phyloP scores from a whole-genome alignment of 2,329 filamentous ascomycete genomes.

The Salinomyces thailandicus region DNA sequence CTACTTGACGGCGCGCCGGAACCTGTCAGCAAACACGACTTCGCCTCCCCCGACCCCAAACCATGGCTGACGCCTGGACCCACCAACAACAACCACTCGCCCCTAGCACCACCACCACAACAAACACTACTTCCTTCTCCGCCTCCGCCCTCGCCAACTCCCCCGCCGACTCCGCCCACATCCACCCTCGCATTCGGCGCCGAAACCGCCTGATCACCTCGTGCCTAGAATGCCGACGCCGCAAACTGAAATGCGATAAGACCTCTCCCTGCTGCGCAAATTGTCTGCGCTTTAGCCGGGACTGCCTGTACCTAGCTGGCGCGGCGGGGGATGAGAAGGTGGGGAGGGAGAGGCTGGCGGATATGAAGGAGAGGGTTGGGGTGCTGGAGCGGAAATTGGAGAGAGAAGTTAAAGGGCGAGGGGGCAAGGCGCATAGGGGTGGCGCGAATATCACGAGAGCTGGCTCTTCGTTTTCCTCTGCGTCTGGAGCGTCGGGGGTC shows the following conservation, averaged over 20 bases:
- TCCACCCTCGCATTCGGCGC: slow-evolving; percentile 14
- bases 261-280: slow-evolving; percentile 62
- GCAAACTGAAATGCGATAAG: slow-evolving; percentile 73
- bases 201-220: slow-evolving; percentile 49
- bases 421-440: slow-evolving; percentile 15
- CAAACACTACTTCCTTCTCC: no score
- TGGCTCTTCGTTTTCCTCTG: background rate
- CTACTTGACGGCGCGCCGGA: no score
- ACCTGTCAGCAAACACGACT: no score
- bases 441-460: slow-evolving; percentile 14
- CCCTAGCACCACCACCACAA: no score
- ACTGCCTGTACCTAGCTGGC: slow-evolving; percentile 54
- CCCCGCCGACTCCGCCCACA: slow-evolving; percentile 3
- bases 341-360: slow-evolving; percentile 58
- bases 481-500: no score
- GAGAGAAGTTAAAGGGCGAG: slow-evolving; percentile 49
- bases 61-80: no score
- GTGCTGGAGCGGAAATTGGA: slow-evolving; percentile 60
- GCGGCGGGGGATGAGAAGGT: slow-evolving; percentile 60
- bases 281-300: slow-evolving; percentile 43
- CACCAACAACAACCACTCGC: no score
- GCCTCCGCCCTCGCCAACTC: slow-evolving; percentile 6
- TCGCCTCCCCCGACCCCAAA: no score
- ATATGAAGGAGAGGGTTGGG: slow-evolving; percentile 71
- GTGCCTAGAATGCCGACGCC: slow-evolving; percentile 59